Base-by-base conservation (phyloP, 768 basidiomycete genomes). In the Russula compacta region DNA sequence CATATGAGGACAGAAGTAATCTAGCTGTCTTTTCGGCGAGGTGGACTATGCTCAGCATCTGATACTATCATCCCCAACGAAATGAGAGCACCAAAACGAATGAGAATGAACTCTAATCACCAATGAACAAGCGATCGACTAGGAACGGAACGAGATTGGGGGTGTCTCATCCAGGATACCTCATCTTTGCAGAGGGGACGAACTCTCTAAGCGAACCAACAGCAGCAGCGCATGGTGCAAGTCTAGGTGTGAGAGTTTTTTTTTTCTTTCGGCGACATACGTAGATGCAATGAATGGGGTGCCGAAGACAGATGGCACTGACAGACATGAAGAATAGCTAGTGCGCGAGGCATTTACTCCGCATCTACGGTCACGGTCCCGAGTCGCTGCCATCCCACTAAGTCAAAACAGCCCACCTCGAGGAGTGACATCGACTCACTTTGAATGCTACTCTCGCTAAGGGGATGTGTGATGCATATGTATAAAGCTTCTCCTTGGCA, bases 401-500 rank as follows among this genome's bases (percentile, higher is more conserved):
- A 50, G 46, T 58, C 58, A 40, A 52, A 51, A 42, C 61, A 44
- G 43, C 47, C 63, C 35, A 56, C 43, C 63, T 53, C 67, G 46
- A 63, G 58, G 47, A 65, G 55, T 8, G 32, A 14, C 36, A n/a
- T 59, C 11, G 36, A 71, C 85, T 62, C 60, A 87, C 94, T 87
- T 95, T 95, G 87, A 92, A 93, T 48, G 85, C 76, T 8, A 33
- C 46, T 29, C 51, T 38, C 9, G 74, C 69, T 48, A 92, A 90
- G 49, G 84, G 79, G 58, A 97, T 86, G 71, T 89, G 82, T 61
- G 83, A 83, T 65, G 90, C 94, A 73, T 93, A 92, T 35, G 91
- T 95, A 81, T 78, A 98, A 59, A 97, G 87, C 79, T 95, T 97
- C 82, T 95, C 95, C 79, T 95, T 97, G 61, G 97, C 95, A 69